Conservation (phyloP, 2,329 filamentous ascomycete species). For the Anthostomella pinea region DNA sequence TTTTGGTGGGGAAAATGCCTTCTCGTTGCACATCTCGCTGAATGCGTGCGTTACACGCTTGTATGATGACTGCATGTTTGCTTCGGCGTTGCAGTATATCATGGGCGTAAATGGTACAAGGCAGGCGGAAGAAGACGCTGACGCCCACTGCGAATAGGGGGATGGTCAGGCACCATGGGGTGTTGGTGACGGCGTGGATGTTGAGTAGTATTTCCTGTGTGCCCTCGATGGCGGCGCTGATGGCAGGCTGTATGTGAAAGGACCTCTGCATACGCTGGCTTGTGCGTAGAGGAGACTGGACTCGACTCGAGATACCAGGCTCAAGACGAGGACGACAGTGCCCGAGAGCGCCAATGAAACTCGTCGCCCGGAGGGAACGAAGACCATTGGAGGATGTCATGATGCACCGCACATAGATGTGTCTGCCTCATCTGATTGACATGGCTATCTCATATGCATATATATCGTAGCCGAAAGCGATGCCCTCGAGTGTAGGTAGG, state of each 20-base stretch:
- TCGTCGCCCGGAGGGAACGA: constrained; percentile 9
- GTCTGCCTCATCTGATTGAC: constrained; percentile 1
- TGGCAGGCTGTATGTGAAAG: constrained; percentile 34
- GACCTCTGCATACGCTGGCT: constrained; percentile 6
- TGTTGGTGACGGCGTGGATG: constrained; percentile 40
- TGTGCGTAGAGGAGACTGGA: not conserved
- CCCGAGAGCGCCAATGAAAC: constrained; percentile 5
- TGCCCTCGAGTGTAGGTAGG: too few species aligned
- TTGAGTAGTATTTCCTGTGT: constrained; percentile 43
- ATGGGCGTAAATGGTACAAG: constrained; percentile 41
- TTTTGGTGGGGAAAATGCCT: constrained; percentile 4
- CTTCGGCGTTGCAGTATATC: constrained; percentile 28
- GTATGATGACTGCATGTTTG: constrained; percentile 30
- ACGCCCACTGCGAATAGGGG: constrained; percentile 49
- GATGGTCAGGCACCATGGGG: constrained; percentile 55
- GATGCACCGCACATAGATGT: constrained; percentile 6
- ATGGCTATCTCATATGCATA: constrained; percentile 2
- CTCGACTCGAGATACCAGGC: not conserved
- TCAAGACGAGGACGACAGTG: constrained; percentile 5
- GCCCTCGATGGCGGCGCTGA: constrained; percentile 28
- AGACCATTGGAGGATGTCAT: constrained; percentile 9
- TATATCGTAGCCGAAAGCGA: too few species aligned
- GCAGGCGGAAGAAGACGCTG: constrained; percentile 45
- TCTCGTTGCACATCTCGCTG: constrained; percentile 18
- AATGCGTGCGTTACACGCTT: constrained; percentile 34